Evolutionary conservation across 768 basidiomycete species (phyloP).

Genomic region (Phanerochaete carnosa): DNA sequence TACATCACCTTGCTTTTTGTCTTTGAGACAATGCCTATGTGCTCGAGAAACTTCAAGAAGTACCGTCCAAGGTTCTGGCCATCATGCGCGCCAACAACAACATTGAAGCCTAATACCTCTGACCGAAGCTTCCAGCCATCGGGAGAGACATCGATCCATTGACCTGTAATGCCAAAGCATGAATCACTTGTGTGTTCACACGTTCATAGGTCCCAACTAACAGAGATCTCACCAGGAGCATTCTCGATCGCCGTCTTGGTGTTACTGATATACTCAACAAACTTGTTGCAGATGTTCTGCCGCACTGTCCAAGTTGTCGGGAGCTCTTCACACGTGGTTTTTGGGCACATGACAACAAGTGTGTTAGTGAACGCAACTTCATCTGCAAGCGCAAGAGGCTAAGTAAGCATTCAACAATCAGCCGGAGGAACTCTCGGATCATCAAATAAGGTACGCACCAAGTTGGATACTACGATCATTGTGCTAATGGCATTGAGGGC

Average conservation of each 20-base stretch:
- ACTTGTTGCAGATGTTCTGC: too few relatives aligned
- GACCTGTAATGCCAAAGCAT: too few relatives aligned
- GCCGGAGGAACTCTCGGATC: neutral
- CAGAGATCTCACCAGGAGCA: neutral
- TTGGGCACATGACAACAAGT: too few relatives aligned
- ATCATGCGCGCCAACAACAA: constrained; percentile 21
- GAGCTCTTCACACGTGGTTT: too few relatives aligned
- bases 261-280: too few relatives aligned
- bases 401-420: neutral
- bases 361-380: neutral
- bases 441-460: neutral
- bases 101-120: constrained; percentile 23
- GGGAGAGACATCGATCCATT: too few relatives aligned
- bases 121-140: constrained; percentile 20
- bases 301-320: too few relatives aligned
- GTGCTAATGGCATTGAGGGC: neutral
- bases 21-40: constrained; percentile 21
- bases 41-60: constrained; percentile 23
- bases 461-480: neutral
- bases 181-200: neutral
- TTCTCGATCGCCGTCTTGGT: too few relatives aligned
- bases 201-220: neutral
- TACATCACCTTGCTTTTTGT: constrained; percentile 22
- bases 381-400: neutral
- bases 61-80: constrained; percentile 27